These are phyloP conservation scores for Metarhizium humberi DNA, from an alignment of 2,329 filamentous ascomycete genomes.

Conservation along the genomic window DNA sequence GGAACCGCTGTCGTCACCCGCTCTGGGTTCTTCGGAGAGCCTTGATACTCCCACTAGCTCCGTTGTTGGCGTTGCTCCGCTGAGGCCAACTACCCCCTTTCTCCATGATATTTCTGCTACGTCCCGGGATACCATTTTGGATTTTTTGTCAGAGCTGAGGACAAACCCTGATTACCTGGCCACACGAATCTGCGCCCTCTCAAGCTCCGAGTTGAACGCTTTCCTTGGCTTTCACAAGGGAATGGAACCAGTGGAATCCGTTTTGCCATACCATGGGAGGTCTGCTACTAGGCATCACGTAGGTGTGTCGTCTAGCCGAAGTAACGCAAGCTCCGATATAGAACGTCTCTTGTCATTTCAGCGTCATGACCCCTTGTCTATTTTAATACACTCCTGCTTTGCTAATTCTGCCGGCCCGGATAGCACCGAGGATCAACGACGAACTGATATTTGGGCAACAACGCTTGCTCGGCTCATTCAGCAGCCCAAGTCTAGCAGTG, in stretches of 20 bases:
- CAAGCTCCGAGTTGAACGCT: constrained; percentile 64
- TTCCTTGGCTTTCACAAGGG: constrained; percentile 71
- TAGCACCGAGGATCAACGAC: constrained; percentile 68
- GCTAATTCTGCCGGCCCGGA: constrained; percentile 76
- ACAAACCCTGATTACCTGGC: constrained; percentile 85
- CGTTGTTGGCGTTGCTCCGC: constrained; percentile 25
- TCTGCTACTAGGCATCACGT: constrained; percentile 36
- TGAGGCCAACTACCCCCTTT: constrained; percentile 43
- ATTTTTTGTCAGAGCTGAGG: constrained; percentile 72
- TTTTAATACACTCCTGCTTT: constrained; percentile 81
- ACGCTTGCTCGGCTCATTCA: constrained; percentile 76
- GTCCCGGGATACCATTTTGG: constrained; percentile 65
- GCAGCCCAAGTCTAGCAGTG: constrained; percentile 64
- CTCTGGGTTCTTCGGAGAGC: constrained; percentile 37
- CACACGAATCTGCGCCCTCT: constrained; percentile 67
- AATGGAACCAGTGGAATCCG: constrained; percentile 73
- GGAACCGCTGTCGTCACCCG: constrained; percentile 41
- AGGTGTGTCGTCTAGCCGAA: constrained; percentile 35
- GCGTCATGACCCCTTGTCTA: constrained; percentile 75
- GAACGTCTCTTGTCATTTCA: constrained; percentile 84
- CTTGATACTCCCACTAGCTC: constrained; percentile 37
- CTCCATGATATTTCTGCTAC: constrained; percentile 66
- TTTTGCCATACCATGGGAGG: constrained; percentile 59
- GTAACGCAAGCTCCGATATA: constrained; percentile 50
- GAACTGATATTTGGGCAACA: constrained; percentile 81